A percentile compares a stretch with the other conserved stretches of the same genome.
Conservation (phyloP, 2,329 filamentous ascomycete species). For the Sclerotinia sclerotiorum region DNA sequence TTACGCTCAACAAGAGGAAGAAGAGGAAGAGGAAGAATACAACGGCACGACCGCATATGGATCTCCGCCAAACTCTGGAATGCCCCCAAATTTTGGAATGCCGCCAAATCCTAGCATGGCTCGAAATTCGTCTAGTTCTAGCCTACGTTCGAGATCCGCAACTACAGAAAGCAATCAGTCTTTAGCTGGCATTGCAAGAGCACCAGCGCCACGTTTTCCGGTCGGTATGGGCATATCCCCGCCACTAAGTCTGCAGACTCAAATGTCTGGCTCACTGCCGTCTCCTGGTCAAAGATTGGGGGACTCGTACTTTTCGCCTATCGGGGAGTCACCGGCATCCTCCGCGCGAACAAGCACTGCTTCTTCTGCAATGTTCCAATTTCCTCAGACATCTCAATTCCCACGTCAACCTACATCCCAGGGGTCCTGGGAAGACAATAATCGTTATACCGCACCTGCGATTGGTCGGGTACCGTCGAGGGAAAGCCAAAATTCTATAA, state of each 20-base stretch:
- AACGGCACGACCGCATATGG: constrained; percentile 38
- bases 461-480: constrained; percentile 78
- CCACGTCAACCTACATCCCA: constrained; percentile 71
- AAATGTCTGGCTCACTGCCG: constrained; percentile 43
- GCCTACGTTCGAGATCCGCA: constrained; percentile 71
- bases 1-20: constrained; percentile 65
- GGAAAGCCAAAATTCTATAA: constrained; percentile 66
- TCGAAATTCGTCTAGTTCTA: constrained; percentile 72
- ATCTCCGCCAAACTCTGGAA: constrained; percentile 43
- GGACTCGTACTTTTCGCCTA: constrained; percentile 92
- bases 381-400: constrained; percentile 79
- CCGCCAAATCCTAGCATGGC: constrained; percentile 53
- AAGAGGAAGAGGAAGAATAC: constrained; percentile 59
- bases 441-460: constrained; percentile 84
- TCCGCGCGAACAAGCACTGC: constrained; percentile 56
- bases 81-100: constrained; percentile 16
- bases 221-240: constrained; percentile 45
- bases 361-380: constrained; percentile 47
- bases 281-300: constrained; percentile 39
- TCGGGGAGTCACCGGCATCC: constrained; percentile 73
- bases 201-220: constrained; percentile 71
- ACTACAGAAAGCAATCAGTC: constrained; percentile 69
- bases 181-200: constrained; percentile 55
- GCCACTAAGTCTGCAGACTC: constrained; percentile 69
- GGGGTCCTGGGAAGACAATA: constrained; percentile 68